These are phyloP conservation scores for Fusarium udum DNA, from an alignment of 2,329 filamentous ascomycete genomes.

Conservation along the genomic window DNA sequence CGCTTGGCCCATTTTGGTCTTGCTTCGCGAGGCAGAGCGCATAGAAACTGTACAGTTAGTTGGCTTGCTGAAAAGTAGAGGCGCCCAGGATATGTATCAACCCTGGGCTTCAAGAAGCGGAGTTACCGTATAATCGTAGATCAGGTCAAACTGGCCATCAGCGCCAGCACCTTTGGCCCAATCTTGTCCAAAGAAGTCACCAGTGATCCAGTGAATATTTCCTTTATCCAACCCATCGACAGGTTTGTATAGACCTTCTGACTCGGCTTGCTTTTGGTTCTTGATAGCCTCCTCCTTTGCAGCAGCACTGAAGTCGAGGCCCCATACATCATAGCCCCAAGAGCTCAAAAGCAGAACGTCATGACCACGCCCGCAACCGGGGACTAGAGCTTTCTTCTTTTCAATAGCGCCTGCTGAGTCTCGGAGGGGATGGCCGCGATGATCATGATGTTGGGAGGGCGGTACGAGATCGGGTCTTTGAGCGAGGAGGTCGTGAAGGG, in stretches of 20 bases:
- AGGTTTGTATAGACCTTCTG: constrained; percentile 55
- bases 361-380: constrained; percentile 84
- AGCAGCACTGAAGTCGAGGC: constrained; percentile 71
- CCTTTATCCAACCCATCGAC: constrained; percentile 57
- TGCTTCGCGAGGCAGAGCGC: constrained; percentile 64
- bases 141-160: constrained; percentile 68
- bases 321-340: constrained; percentile 80
- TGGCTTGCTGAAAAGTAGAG: constrained; percentile 2
- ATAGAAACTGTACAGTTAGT: constrained; percentile 63
- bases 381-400: constrained; percentile 69
- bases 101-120: neutral
- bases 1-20: constrained; percentile 64
- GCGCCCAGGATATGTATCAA: neutral
- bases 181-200: constrained; percentile 73
- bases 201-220: constrained; percentile 63
- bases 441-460: constrained; percentile 46
- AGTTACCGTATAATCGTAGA: constrained; percentile 70
- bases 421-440: constrained; percentile 43
- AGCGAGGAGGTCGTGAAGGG: constrained; percentile 62
- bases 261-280: constrained; percentile 52
- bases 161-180: constrained; percentile 59
- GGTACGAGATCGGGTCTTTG: constrained; percentile 58
- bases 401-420: constrained; percentile 36
- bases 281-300: constrained; percentile 58
- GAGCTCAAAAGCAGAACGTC: constrained; percentile 80